Evolutionary conservation across 2,329 filamentous ascomycete species (phyloP).

Genomic region (Beauveria scarabaeidicola): DNA sequence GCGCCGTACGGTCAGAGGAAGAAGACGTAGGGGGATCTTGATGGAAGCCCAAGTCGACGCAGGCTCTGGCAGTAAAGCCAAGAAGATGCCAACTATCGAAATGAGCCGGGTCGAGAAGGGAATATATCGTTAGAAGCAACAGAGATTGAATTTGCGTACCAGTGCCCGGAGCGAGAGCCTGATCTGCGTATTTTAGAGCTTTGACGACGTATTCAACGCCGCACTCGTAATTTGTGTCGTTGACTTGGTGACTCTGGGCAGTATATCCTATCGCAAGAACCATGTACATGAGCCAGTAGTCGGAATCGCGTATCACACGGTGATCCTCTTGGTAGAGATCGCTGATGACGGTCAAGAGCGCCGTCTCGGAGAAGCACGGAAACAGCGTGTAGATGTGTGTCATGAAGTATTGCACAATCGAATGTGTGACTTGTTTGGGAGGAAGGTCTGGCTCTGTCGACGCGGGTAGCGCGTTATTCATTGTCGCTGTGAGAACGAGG

Average conservation of each 20-base stretch:
- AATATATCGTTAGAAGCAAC: conserved; percentile 77
- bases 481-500: conserved; percentile 74
- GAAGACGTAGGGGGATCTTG: conserved; percentile 75
- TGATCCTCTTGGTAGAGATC: conserved; percentile 68
- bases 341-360: conserved; percentile 69
- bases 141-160: conserved; percentile 81
- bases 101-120: conserved; percentile 80
- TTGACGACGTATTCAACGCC: conserved; percentile 49
- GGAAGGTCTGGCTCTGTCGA: conserved; percentile 57
- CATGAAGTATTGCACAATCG: conserved; percentile 75
- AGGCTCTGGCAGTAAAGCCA: conserved; percentile 78
- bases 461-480: conserved; percentile 62
- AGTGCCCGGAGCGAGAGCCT: conserved; percentile 77
- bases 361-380: conserved; percentile 75
- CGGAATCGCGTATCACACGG: conserved; percentile 55
- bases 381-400: conserved; percentile 71
- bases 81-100: conserved; percentile 94
- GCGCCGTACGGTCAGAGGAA: conserved; percentile 54
- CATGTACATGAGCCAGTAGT: conserved; percentile 83
- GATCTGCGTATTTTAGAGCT: conserved; percentile 70
- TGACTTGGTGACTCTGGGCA: conserved; percentile 60
- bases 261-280: conserved; percentile 76
- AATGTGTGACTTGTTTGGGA: conserved; percentile 56
- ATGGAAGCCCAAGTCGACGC: conserved; percentile 85
- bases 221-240: conserved; percentile 53